Evolutionary conservation across 2,329 filamentous ascomycete species (phyloP), one percentile per base, ranked within the genome.

Genomic region (Ophiocordyceps camponoti-floridani): DNA sequence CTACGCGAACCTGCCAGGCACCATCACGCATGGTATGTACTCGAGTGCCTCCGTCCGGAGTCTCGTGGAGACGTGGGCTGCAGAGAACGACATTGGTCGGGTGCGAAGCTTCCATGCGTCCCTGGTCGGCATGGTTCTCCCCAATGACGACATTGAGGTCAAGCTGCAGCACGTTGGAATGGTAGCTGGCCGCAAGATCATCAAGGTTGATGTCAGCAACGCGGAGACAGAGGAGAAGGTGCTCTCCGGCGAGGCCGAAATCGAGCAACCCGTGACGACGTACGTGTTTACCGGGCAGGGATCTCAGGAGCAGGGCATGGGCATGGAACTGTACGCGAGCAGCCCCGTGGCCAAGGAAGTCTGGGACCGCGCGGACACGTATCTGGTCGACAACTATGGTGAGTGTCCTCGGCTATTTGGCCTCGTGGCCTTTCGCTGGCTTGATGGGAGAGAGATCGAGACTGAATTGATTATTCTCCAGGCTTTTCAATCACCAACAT

Each of bases 1-100:
- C 65, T 98, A 96, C 56, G 93, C 91, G 60, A 91, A 88, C 61
- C 73, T 98, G 14, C 88, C 88, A 1, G 93, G 91, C 43, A 98
- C 91, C 41, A 98, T 98, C 58, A 98, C 91, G 1, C 91, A 98
- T 60, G 91, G 91, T 60, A 98, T 98, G 91, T 98, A 96, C 72
- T 93, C 89, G 2, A 96, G 89, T 63, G 91, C 91, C 52, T 85
- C 91, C 35, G 91, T 98, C 27, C 82, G 93, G 56, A 94, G 87
- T 59, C 70, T 98, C 44, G 88, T 98, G 7, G 91, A 98, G 72
- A 98, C 87, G 0, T 98, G 91, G 91, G 91, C 93, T 44, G 91
- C 89, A 0, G 93, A 98, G 69, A 98, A 98, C 72, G 91, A 98
- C 60, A 81, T 96, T 55, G 89, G 91, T 41, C 89, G 91, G 55